Base-by-base conservation (phyloP, 352 stramenopile genomes). In the Albugo laibachii region DNA sequence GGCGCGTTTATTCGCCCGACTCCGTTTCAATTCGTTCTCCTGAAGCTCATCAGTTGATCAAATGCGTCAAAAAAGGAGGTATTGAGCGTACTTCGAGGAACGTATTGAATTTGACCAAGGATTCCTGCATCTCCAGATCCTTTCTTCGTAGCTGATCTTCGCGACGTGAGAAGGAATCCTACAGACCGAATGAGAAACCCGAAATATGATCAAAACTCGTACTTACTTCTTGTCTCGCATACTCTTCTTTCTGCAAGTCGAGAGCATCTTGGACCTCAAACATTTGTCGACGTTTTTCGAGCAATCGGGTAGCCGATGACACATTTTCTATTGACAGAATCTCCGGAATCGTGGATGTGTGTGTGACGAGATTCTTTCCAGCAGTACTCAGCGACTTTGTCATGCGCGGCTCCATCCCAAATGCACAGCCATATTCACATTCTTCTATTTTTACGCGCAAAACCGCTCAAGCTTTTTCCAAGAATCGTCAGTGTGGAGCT, bases 81-180 rank as follows among this genome's bases (percentile, higher is more conserved):
- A 24, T 24, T 24, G 38, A 2, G 38, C 16, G 19, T 19, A 24
- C 27, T 41, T 66, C 59, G 18, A 92, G 63, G 54, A 93, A 93
- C 52, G 96, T 97, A 68, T 97, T 97, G 65, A 96, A 97, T 59
- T 96, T 95, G 63, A 97, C 97, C 34, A 97, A 70, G 18, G 80
- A 95, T 45, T 96, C 84, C 56, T 97, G 86, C 40, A 97, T 62
- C 57, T 97, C 83, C 15, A 97, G 58, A 50, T 97, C 86, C 54
- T 97, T 96, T 52, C 93, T 88, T 27, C 86, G 72, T 15, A 97
- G 65, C 0, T 65, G 76, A 58, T 97, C 86, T 55, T 97, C 89
- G 18, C 88, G 80, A n/a, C 85, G 71, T 39, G 87, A 69, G 60
- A 96, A 95, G 0, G 82, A 84, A 48, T 96, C 88, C 66, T 89